phyloP scores from a whole-genome alignment of 2,329 filamentous ascomycete genomes.

The Emergomyces africanus region DNA sequence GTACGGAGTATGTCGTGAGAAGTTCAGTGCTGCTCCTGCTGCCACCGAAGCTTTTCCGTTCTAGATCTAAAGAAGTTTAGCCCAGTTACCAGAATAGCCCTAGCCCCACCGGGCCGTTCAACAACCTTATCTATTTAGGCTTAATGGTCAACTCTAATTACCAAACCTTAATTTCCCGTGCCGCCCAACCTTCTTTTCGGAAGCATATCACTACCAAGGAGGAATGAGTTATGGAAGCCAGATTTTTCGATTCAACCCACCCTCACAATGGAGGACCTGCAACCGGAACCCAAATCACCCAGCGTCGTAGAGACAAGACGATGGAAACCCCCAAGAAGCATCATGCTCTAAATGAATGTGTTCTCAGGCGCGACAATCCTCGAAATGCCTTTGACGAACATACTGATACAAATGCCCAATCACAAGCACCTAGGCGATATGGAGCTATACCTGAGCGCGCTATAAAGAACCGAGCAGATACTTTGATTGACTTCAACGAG shows the following conservation, averaged over 20 bases:
- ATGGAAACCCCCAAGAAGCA: not conserved
- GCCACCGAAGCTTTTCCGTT: not conserved
- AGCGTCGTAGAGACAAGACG: not conserved
- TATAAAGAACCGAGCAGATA: not conserved
- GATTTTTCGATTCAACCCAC: too few relatives aligned
- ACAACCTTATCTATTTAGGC: not conserved
- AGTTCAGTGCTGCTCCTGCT: not conserved
- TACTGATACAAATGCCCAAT: not conserved
- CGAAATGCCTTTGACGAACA: not conserved
- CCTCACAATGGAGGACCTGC: too few relatives aligned
- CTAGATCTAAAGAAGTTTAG: not conserved
- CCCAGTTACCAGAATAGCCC: not conserved
- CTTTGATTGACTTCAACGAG: constrained; percentile 6
- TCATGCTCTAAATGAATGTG: not conserved
- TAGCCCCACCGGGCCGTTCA: too few relatives aligned
- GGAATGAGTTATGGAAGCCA: not conserved
- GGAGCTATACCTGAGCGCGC: not conserved
- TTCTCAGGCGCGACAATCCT: not conserved
- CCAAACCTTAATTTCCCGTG: not conserved
- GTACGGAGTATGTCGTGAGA: not conserved
- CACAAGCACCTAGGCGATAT: not conserved
- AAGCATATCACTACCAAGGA: not conserved
- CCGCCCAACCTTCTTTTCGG: not conserved
- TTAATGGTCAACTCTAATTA: not conserved
- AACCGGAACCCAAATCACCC: not conserved